Conservation (phyloP, 2,329 filamentous ascomycete species). For the Elsinoe perseae region DNA sequence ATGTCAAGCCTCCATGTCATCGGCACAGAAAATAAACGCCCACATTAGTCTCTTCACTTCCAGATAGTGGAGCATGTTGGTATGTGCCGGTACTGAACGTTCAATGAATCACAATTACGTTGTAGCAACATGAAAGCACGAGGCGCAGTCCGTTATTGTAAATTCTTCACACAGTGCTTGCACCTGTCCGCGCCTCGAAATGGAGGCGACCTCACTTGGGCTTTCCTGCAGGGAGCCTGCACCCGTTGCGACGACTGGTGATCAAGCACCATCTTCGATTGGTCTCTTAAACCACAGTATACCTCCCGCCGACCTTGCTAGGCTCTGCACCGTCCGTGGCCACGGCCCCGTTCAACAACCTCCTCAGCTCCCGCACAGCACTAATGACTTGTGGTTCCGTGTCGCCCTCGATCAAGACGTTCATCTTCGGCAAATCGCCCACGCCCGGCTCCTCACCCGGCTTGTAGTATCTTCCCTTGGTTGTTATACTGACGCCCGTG, state of each 20-base stretch:
- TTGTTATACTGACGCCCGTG: conserved; percentile 92
- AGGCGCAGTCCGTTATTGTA: not conserved
- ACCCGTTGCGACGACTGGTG: too few relatives aligned
- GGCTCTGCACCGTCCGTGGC: conserved; percentile 82
- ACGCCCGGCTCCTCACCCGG: conserved; percentile 70
- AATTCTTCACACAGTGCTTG: not conserved
- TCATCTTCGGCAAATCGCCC: conserved; percentile 81
- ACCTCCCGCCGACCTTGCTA: conserved; percentile 66
- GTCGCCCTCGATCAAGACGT: conserved; percentile 95
- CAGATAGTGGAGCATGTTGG: not conserved
- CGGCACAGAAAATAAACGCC: not conserved
- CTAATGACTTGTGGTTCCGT: conserved; percentile 87
- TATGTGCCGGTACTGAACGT: not conserved
- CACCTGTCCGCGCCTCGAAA: not conserved
- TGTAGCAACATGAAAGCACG: not conserved
- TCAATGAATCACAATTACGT: not conserved
- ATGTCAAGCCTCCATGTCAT: conserved; percentile 4
- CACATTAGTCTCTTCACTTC: not conserved
- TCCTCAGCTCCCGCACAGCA: conserved; percentile 82
- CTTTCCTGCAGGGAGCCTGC: too few relatives aligned
- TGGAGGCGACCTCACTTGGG: not conserved
- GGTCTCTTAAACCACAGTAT: conserved; percentile 64
- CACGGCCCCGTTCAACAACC: conserved; percentile 81
- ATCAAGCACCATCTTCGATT: too few relatives aligned
- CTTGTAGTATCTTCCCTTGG: conserved; percentile 86